These are phyloP conservation scores for Babesia divergens DNA, from an alignment of 169 alveolate species.

Conservation along the genomic window DNA sequence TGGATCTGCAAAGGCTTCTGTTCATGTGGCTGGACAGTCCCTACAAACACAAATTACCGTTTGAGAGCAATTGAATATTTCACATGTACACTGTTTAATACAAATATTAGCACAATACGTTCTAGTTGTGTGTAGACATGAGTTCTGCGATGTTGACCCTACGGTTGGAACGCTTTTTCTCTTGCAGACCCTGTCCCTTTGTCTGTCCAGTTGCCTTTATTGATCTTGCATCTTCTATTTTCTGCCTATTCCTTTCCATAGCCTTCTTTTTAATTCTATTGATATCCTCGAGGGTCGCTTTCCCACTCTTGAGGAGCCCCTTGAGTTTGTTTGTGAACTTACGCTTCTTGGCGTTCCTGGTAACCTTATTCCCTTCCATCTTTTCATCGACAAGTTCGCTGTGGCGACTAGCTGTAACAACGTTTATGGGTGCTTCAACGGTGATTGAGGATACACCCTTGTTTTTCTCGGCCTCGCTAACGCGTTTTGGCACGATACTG, in stretches of 20 bases:
- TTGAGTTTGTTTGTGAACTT: conserved; percentile 53
- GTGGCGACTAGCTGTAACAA: conserved; percentile 35
- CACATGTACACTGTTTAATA: not conserved
- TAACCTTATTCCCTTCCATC: conserved; percentile 9
- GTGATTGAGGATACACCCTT: conserved; percentile 36
- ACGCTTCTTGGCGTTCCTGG: conserved; percentile 54
- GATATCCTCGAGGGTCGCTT: conserved; percentile 41
- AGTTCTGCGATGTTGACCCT: conserved; percentile 52
- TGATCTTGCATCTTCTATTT: conserved; percentile 26
- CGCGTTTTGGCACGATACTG: conserved; percentile 68
- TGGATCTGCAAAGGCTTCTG: conserved; percentile 48
- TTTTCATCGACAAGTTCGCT: conserved; percentile 8
- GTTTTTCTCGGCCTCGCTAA: conserved; percentile 35
- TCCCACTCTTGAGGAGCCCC: conserved; percentile 59
- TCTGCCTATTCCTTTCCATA: conserved; percentile 29
- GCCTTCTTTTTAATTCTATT: conserved; percentile 28
- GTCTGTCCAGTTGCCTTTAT: conserved; percentile 52
- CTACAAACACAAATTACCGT: not conserved
- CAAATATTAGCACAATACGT: not conserved
- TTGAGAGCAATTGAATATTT: not conserved
- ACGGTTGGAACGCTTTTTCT: conserved; percentile 27
- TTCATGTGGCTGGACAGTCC: conserved; percentile 64
- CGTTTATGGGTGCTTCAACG: conserved; percentile 57
- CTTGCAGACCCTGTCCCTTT: not conserved
- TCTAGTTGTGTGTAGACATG: not conserved